phyloP scores from a whole-genome alignment of 805 yeast genomes.

The Candida succiphila region DNA sequence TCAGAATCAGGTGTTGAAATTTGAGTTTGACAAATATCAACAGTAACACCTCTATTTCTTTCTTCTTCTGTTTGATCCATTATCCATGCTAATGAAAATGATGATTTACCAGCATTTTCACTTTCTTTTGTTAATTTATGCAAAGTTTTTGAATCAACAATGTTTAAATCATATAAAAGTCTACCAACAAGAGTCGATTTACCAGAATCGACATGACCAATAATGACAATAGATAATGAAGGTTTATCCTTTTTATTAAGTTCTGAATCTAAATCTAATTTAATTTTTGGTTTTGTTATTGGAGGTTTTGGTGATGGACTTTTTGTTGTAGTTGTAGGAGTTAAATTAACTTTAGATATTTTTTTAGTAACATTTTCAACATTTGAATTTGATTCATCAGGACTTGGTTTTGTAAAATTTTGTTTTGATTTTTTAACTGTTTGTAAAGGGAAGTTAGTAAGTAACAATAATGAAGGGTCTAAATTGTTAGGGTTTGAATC shows the following conservation, averaged over 20 bases:
- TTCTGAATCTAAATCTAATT: constrained; percentile 32
- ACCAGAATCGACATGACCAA: constrained; percentile 84
- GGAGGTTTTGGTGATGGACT: neutral
- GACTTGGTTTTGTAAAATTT: constrained; percentile 64
- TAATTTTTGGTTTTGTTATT: constrained; percentile 31
- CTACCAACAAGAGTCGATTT: constrained; percentile 76
- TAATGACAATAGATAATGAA: constrained; percentile 61
- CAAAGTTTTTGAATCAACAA: constrained; percentile 54
- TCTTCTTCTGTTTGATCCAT: constrained; percentile 77
- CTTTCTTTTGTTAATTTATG: constrained; percentile 57
- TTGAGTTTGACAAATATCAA: constrained; percentile 61
- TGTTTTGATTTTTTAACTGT: constrained; percentile 32
- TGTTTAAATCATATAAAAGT: constrained; percentile 54
- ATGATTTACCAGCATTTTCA: constrained; percentile 58
- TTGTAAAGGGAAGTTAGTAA: constrained; percentile 29
- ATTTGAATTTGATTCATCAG: constrained; percentile 60
- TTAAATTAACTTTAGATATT: constrained; percentile 11
- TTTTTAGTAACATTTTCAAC: constrained; percentile 38
- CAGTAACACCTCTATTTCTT: constrained; percentile 67
- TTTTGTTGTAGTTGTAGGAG: constrained; percentile 1
- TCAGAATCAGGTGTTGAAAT: constrained; percentile 46
- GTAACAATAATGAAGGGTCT: too few species aligned
- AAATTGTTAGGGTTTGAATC: too few species aligned
- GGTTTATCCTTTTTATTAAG: constrained; percentile 35
- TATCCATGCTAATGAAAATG: constrained; percentile 80